Evolutionary conservation across 1,284 basidiomycete genomes (phyloP).

Genomic region (Cutaneotrichosporon sp.): DNA sequence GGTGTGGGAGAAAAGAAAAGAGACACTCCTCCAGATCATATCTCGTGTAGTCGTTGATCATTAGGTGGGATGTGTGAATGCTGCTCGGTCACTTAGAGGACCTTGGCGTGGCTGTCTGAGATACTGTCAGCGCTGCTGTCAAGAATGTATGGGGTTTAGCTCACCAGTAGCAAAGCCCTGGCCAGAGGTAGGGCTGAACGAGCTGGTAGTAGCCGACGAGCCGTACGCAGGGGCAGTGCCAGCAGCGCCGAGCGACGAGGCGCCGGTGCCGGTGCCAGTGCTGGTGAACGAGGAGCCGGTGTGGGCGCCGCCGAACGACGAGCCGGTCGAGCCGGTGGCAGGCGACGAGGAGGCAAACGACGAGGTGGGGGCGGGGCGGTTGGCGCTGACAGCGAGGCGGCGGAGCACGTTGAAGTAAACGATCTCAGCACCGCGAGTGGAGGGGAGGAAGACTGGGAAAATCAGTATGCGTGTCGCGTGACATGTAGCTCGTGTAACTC

Average conservation of each 20-base stretch:
- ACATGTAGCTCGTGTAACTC: constrained; percentile 24
- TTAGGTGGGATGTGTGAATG: constrained; percentile 3
- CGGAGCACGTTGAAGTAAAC: constrained; percentile 65
- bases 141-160: neutral
- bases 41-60: constrained; percentile 13
- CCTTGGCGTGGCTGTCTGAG: neutral
- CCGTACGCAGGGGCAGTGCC: neutral
- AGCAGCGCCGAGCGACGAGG: too few relatives aligned
- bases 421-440: constrained; percentile 64
- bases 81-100: constrained; percentile 23
- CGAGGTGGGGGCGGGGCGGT: neutral
- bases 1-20: neutral
- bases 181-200: constrained; percentile 2
- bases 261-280: too few relatives aligned
- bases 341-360: neutral
- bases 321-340: neutral
- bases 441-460: constrained; percentile 43
- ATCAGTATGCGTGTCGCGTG: neutral
- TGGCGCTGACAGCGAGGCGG: constrained; percentile 57
- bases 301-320: neutral
- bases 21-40: constrained; percentile 6
- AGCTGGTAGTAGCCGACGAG: neutral
- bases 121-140: neutral
- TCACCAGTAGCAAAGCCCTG: constrained; percentile 24
- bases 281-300: too few relatives aligned